These are phyloP conservation scores for Gossypium rotundifolium DNA, from an alignment of 345 rosid species.

Conservation along the genomic window DNA sequence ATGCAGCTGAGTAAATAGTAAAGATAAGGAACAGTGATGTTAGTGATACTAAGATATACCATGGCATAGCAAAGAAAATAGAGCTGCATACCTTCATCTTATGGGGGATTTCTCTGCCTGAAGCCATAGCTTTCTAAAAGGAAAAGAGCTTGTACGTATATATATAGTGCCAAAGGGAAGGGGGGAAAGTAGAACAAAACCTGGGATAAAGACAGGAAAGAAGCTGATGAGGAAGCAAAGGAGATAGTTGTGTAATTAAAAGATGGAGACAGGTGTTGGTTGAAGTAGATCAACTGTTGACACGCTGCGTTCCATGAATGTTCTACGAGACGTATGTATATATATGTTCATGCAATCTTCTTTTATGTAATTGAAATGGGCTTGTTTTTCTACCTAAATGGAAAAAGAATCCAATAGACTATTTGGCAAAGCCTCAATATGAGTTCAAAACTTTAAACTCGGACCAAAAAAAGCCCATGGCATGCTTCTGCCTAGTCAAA, in stretches of 20 bases:
- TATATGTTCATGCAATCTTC: neutral
- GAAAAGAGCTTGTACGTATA: neutral
- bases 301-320: constrained; percentile 15
- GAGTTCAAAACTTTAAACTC: neutral
- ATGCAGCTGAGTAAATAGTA: neutral
- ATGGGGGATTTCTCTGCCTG: constrained; percentile 59
- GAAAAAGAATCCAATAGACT: neutral
- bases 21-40: neutral
- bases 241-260: neutral
- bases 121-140: constrained; percentile 36
- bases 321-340: neutral
- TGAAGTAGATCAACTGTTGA: constrained; percentile 3
- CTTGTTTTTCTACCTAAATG: no score
- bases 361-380: no score
- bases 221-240: neutral
- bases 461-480: neutral
- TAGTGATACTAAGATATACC: neutral
- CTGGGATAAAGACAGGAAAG: neutral
- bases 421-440: neutral
- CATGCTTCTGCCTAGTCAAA: constrained; percentile 5
- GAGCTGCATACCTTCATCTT: constrained; percentile 60
- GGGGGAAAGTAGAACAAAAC: neutral
- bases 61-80: neutral
- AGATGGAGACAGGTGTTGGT: constrained; percentile 18
- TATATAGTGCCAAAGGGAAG: neutral